Conservation (phyloP, 2,329 filamentous ascomycete species). For the Pseudogymnoascus sp. region DNA sequence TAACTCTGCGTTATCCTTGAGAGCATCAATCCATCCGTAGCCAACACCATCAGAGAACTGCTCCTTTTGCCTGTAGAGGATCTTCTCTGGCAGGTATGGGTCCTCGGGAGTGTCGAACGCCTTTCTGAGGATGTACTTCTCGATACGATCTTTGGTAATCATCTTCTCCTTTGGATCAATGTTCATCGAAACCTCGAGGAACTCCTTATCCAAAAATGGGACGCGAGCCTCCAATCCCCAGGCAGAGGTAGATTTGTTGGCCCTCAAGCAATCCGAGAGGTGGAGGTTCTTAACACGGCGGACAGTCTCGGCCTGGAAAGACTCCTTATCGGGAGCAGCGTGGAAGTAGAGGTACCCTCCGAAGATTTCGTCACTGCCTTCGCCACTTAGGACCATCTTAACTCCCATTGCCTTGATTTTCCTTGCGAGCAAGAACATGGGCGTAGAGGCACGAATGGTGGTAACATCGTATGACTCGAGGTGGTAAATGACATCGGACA, state of each 20-base stretch:
- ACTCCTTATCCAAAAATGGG: conserved; percentile 95
- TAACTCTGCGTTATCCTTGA: conserved; percentile 88
- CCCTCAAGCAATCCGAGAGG: conserved; percentile 88
- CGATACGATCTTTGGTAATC: conserved; percentile 76
- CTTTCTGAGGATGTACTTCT: conserved; percentile 97
- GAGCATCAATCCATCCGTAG: conserved; percentile 96
- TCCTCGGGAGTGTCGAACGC: conserved; percentile 92
- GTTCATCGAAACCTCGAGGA: conserved; percentile 88
- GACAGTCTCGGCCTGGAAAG: conserved; percentile 94
- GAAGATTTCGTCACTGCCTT: conserved; percentile 97
- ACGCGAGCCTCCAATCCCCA: conserved; percentile 98
- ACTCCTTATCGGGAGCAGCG: conserved; percentile 79
- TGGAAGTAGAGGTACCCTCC: conserved; percentile 99
- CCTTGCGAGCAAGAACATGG: conserved; percentile 94
- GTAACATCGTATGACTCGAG: conserved; percentile 97
- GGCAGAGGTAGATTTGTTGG: conserved; percentile 97
- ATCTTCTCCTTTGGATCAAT: conserved; percentile 93
- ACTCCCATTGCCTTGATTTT: conserved; percentile 99
- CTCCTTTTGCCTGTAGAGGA: conserved; percentile 98
- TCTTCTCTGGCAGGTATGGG: conserved; percentile 91
- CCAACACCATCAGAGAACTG: conserved; percentile 98
- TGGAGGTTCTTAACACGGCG: conserved; percentile 95
- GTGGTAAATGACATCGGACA: conserved; percentile 97
- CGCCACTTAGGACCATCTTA: conserved; percentile 98
- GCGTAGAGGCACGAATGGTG: conserved; percentile 94